Base-by-base conservation (phyloP, 768 basidiomycete species). In the Collybia nuda region DNA sequence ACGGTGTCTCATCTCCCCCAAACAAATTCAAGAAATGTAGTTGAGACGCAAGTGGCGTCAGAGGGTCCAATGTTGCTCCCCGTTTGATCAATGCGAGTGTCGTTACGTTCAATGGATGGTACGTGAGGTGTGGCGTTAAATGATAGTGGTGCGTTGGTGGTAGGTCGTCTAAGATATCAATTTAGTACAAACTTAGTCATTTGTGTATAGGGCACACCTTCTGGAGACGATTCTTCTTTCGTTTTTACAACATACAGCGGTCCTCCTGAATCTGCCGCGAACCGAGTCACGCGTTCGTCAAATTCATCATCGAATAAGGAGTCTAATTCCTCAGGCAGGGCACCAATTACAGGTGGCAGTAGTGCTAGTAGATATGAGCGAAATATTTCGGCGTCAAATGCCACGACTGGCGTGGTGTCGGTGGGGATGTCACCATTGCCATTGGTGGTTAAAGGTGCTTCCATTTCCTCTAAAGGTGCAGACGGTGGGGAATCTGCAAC, bases 81-180 rank as follows among this genome's bases (percentile, higher is more conserved):
- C 94, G 90, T 69, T 98, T 98, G 75, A 99, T 98, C 65, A 99
- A 79, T 21, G 95, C 94, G 41, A 99, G 81, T 0, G 94, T 95
- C 17, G 88, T 90, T 47, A 85, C 75, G 70, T 90, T 84, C 37
- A 85, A 80, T 6, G 88, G 72, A 40, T 93, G 84, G 71, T 97
- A 89, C n/a, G 79, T 75, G 49, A 98, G 77, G 54, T 89, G 80
- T 23, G 87, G 68, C 11, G 86, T 84, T 35, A 92, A 75, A 23
- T 79, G 75, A 66, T 90, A 91, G 42, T 75, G 70, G 63, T 82
- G 85, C 14, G 75, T 78, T n/a, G 80, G 78, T 36, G 77, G 74
- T 26, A 71, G 71, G 53, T 90, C 89, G 63, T 90, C 89, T 90
- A 62, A 46, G 19, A 11, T 29, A 35, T 6, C 5, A 28, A 26